Base-by-base conservation (phyloP, 192 early-diverging fungal genomes). In the Dissophora globulifera region DNA sequence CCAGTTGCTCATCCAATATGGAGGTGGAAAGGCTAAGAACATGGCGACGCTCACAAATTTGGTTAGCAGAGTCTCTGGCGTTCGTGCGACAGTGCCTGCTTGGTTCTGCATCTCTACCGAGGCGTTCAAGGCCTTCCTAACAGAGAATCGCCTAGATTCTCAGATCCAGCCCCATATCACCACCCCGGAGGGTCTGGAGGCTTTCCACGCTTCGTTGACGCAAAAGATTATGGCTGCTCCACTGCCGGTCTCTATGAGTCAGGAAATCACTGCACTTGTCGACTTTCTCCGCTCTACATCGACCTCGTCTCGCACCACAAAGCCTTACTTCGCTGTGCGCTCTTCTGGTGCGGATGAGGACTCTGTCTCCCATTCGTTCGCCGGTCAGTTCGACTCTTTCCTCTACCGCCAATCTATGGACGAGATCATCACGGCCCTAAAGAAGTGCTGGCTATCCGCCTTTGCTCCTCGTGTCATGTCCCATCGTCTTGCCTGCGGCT, bases 321-420 rank as follows among this genome's bases (percentile, higher is more conserved):
- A 55, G 45, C 71, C 71, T 6, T 75, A 66, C 35, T 74, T 76
- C 63, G 82, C 82, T 5, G 80, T 81, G 8, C 69, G 82, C 11
- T 83, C 82, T 2, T 79, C 70, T 22, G 83, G 83, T 26, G 84
- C 83, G 23, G 83, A 83, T 19, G 83, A 85, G 62, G 83, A 85
- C 49, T 65, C 84, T 4, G 83, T 82, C 12, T 79, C 78, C 5
- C 83, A 83, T 25, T 82, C 79, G 12, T 85, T 85, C 41, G 83
- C 83, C 16, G 83, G 83, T n/a, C 83, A 85, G 51, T 83, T 84
- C 33, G 83, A 85, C n/a, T 82, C 79, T 12, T 85, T 79, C 66
- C 51, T 85, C 22, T 84, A 85, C 52, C 66, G 84, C 25, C 61
- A 64, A 26, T 78, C 80, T 1, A 78, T 78, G 51, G 67, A 78